Conservation (phyloP, 371 early-diverging fungal genomes). For the Rhizopus delemar region DNA sequence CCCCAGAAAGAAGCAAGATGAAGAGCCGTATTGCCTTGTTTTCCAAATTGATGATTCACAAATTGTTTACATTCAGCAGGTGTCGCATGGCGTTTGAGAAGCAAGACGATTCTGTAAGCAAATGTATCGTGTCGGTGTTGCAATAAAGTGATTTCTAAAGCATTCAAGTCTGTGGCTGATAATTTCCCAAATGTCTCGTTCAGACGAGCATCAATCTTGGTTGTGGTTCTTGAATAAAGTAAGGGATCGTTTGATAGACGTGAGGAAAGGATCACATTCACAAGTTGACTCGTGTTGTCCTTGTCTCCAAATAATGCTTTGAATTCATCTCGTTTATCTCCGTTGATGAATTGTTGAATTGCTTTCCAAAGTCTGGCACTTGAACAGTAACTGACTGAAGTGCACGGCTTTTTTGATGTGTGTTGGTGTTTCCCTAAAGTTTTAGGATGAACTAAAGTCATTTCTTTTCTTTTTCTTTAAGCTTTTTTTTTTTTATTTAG, state of each 20-base stretch:
- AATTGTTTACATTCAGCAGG: conserved; percentile 24
- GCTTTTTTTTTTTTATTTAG: background rate
- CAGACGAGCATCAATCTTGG: conserved; percentile 15
- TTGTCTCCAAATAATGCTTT: conserved; percentile 17
- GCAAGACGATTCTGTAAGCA: conserved; percentile 14
- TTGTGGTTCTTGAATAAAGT: conserved; percentile 26
- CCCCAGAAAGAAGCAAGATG: conserved; percentile 47
- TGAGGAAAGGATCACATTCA: conserved; percentile 33
- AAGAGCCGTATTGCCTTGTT: conserved; percentile 33
- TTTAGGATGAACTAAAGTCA: conserved; percentile 9
- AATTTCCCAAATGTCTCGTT: conserved; percentile 24
- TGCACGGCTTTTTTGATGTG: conserved; percentile 35
- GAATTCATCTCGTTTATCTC: conserved; percentile 33
- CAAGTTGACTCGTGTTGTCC: conserved; percentile 17
- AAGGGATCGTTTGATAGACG: conserved; percentile 35
- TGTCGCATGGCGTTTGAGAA: conserved; percentile 22
- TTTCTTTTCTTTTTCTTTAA: conserved; percentile 2
- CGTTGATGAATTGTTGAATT: conserved; percentile 33
- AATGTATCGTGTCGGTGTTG: conserved; percentile 24
- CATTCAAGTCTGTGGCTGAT: conserved; percentile 28
- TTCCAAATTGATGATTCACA: conserved; percentile 39
- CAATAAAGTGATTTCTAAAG: conserved; percentile 27
- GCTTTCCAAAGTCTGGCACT: conserved; percentile 32
- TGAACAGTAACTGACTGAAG: conserved; percentile 29
- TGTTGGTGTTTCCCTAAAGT: conserved; percentile 20